phyloP scores from a whole-genome alignment of 768 basidiomycete species.

The Tylopilus vinaceipallidus region DNA sequence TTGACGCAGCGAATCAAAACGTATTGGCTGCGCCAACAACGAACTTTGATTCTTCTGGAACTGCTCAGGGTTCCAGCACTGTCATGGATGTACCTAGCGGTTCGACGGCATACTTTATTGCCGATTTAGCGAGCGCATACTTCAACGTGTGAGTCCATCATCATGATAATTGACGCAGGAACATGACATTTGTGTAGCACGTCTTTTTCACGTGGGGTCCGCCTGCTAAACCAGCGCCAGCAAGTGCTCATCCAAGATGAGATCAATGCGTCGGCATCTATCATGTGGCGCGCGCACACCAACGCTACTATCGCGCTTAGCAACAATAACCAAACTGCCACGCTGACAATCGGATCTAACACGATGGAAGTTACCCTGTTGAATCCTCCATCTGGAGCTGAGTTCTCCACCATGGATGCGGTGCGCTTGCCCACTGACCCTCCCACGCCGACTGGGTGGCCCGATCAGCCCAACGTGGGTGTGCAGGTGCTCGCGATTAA shows the following conservation, averaged over 20 bases:
- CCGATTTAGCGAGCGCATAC: conserved; percentile 78
- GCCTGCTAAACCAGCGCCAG: conserved; percentile 74
- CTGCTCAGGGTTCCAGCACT: conserved; percentile 83
- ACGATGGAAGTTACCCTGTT: conserved; percentile 65
- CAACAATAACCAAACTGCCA: conserved; percentile 62
- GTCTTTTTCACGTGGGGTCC: conserved; percentile 81
- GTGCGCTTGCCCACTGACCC: conserved; percentile 60
- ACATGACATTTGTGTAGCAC: conserved; percentile 40
- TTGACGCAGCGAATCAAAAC: conserved; percentile 76
- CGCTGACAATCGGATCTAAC: conserved; percentile 67
- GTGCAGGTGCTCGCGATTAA: conserved; percentile 79
- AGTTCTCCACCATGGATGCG: conserved; percentile 56
- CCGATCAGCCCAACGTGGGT: conserved; percentile 74
- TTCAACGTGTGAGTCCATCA: conserved; percentile 55
- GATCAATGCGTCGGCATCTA: conserved; percentile 51
- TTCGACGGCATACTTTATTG: conserved; percentile 81
- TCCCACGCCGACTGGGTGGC: conserved; percentile 50
- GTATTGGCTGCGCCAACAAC: conserved; percentile 62
- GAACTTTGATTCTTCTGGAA: conserved; percentile 51
- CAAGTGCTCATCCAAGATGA: conserved; percentile 96
- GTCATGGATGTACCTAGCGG: conserved; percentile 57
- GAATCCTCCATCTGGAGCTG: conserved; percentile 62
- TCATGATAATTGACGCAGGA: neutral
- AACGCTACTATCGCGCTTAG: conserved; percentile 77
- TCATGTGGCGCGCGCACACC: conserved; percentile 95